Conservation (phyloP, 441 rosid species). For the Theobroma grandiflorum region DNA sequence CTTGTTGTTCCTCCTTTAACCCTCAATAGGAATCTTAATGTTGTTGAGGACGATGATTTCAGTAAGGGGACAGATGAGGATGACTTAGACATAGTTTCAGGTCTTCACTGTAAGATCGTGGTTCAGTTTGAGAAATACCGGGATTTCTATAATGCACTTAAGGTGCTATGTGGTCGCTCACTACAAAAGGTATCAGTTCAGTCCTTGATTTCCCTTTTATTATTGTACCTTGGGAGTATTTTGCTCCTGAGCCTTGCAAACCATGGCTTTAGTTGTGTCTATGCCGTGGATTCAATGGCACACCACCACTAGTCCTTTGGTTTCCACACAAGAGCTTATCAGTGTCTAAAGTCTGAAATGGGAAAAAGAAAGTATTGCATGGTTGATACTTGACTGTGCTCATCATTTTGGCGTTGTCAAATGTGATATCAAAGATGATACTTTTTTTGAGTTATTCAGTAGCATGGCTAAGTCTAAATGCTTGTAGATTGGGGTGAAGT, state of each 20-base stretch:
- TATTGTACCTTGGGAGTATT: not conserved
- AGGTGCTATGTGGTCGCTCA: slow-evolving; percentile 80
- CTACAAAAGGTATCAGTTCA: slow-evolving; percentile 71
- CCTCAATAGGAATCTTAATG: slow-evolving; percentile 75
- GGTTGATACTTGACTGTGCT: not conserved
- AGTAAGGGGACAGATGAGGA: slow-evolving; percentile 61
- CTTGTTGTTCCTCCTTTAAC: slow-evolving; percentile 31
- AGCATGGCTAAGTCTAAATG: slow-evolving; percentile 1
- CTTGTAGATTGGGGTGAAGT: not conserved
- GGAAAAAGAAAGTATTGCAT: not conserved
- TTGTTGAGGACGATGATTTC: slow-evolving; percentile 81
- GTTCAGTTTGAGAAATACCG: slow-evolving; percentile 82
- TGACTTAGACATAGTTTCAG: slow-evolving; percentile 63
- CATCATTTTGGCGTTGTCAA: not conserved
- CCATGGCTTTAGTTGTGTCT: not conserved
- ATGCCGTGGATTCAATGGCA: not conserved
- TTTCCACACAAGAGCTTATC: not conserved
- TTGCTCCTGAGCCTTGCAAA: slow-evolving; percentile 9
- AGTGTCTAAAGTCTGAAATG: not conserved
- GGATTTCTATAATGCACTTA: slow-evolving; percentile 79
- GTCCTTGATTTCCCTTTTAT: not conserved
- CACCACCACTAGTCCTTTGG: not conserved
- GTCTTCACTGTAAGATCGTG: slow-evolving; percentile 92
- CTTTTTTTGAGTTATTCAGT: not conserved
- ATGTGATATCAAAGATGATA: not conserved